Evolutionary conservation across 164 flowering plant species (phyloP), one percentile per base, ranked within the genome.

Genomic region (Nymphaea thermarum): DNA sequence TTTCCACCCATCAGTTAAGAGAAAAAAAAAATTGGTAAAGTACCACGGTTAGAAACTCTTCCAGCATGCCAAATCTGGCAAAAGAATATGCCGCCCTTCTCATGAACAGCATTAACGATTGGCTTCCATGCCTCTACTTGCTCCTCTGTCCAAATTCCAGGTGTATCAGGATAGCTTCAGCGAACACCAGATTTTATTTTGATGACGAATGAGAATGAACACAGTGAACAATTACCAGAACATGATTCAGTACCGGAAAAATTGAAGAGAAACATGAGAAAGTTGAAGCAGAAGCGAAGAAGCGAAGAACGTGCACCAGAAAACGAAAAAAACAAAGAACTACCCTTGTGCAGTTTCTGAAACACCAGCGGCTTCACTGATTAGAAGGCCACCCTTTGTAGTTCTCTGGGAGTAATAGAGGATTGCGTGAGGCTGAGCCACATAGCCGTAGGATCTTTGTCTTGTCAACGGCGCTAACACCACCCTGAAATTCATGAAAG

Each of bases 41-140:
- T 75, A 75, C 80, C 79, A 4, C 16, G 16, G 53, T 67, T 71
- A 12, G 87, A 80, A 44, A 77, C 83, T 51, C 87, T 70, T 0
- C 87, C 87, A 0, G 43, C 74, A 62, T 84, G 85, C 84, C 84
- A 82, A 69, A 84, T 71, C 67, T 82, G 87, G 65, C 84, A 81
- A 60, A 82, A 82, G 77, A 84, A 79, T 61, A 74, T 42, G n/a
- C 77, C 85, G 42, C 85, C 84, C 70, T 84, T 84, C 2, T 68
- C 80, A 75, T 84, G 85, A 51, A 84, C 85, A 60, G 79, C 87
- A 25, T 82, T 64, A 2, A 81, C 85, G 64, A 84, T 78, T 11
- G 87, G 85, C 64, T 79, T 84, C 85, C 87, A 84, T 10, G 83
- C 87, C 60, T 82, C 82, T 4, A 84, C 83, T 64, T 84, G 87